These are phyloP conservation scores for Thuidium tamariscinum DNA, from an alignment of 225 moss, liverwort and hornwort species.

Conservation along the genomic window DNA sequence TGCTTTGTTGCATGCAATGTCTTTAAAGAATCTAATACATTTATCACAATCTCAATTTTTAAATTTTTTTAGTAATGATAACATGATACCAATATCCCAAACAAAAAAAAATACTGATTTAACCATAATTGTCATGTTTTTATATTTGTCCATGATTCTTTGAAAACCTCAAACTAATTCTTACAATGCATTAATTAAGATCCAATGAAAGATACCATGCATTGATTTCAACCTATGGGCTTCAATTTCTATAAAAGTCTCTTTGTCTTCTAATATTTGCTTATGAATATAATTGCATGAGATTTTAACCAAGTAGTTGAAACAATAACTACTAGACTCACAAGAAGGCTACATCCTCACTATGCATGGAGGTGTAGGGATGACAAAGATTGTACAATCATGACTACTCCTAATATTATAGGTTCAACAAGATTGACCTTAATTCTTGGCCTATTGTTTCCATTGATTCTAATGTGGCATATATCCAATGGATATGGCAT, in stretches of 20 bases:
- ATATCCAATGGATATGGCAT: background rate
- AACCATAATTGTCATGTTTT: background rate
- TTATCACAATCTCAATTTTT: background rate
- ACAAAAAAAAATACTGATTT: background rate
- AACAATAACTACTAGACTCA: background rate
- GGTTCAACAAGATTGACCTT: no score
- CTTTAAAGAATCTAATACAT: background rate
- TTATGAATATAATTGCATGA: rapidly evolving
- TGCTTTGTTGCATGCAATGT: rapidly evolving
- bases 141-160: background rate
- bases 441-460: no score
- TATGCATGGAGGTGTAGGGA: no score
- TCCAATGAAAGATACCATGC: background rate
- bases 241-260: background rate
- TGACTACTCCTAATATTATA: no score
- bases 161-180: background rate
- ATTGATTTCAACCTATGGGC: rapidly evolving
- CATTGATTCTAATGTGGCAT: no score
- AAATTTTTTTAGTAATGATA: no score
- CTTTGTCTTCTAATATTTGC: background rate
- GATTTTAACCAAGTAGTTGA: background rate
- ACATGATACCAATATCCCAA: background rate
- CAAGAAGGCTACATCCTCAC: background rate
- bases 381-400: no score
- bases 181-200: background rate